phyloP scores from a whole-genome alignment of 2,329 filamentous ascomycete species.

The Sporothrix luriei region DNA sequence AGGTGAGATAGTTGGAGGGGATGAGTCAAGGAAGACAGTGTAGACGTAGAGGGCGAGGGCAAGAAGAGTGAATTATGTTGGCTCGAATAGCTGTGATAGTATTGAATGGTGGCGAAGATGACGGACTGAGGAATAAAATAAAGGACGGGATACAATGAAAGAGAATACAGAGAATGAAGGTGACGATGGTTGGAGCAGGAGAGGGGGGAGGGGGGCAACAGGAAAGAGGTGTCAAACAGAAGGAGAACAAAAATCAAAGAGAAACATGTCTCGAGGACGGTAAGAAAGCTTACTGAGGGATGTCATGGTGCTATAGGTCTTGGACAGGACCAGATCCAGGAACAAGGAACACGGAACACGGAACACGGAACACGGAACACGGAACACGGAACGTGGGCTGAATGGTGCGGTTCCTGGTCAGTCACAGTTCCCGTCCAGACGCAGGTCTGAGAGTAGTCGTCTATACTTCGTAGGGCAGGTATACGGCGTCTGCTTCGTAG shows the following conservation, averaged over 20 bases:
- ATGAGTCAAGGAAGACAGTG: not conserved
- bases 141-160: constrained; percentile 38
- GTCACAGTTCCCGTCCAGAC: not conserved
- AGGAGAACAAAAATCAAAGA: constrained; percentile 14
- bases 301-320: constrained; percentile 49
- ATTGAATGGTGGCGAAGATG: not conserved
- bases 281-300: constrained; percentile 36
- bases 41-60: too few species aligned
- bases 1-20: not conserved
- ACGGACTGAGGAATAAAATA: not conserved
- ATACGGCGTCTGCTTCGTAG: constrained; percentile 3
- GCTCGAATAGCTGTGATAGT: constrained; percentile 17
- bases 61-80: not conserved
- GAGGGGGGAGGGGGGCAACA: not conserved
- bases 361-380: constrained; percentile 20
- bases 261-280: constrained; percentile 4
- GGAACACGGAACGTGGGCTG: constrained; percentile 15
- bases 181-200: not conserved
- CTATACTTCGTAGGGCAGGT: not conserved
- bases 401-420: not conserved
- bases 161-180: not conserved
- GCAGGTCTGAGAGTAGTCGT: not conserved
- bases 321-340: constrained; percentile 17
- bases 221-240: constrained; percentile 1
- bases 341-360: constrained; percentile 14